Evolutionary conservation across 2,329 filamentous ascomycete species (phyloP).

Genomic region (Blastomyces percursus): DNA sequence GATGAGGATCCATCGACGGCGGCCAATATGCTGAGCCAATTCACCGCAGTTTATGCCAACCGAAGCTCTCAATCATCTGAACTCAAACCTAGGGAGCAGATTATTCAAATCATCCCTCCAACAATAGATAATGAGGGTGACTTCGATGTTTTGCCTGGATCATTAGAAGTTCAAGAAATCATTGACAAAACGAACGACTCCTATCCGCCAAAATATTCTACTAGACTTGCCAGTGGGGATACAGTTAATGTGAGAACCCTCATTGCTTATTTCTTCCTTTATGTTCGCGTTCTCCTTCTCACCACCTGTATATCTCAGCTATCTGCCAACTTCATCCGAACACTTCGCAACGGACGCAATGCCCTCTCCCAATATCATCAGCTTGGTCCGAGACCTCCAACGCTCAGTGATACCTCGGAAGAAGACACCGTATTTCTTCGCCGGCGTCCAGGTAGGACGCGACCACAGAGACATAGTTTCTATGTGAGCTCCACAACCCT

Average conservation of each 20-base stretch:
- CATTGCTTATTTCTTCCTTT: neutral
- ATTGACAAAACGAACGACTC: constrained; percentile 6
- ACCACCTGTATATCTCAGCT: neutral
- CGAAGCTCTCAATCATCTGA: neutral
- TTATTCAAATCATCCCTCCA: constrained; percentile 9
- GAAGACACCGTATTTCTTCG: neutral
- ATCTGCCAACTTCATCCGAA: neutral
- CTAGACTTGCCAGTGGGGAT: constrained; percentile 12
- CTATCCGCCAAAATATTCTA: constrained; percentile 6
- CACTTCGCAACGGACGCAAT: neutral
- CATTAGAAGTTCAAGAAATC: constrained; percentile 11
- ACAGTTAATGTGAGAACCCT: constrained; percentile 9
- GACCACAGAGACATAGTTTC: constrained; percentile 5
- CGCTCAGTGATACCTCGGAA: neutral
- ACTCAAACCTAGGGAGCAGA: neutral
- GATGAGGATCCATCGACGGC: neutral
- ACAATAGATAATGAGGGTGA: constrained; percentile 15
- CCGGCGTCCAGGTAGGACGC: neutral
- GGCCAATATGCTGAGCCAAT: constrained; percentile 13
- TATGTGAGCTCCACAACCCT: constrained; percentile 12
- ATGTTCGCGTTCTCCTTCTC: neutral
- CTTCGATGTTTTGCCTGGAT: constrained; percentile 12
- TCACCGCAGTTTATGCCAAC: constrained; percentile 8
- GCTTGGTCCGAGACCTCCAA: neutral
- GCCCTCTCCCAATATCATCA: neutral